Base-by-base conservation (phyloP, 176 grass and related monocot genomes). In the Aegilops bicornis region DNA sequence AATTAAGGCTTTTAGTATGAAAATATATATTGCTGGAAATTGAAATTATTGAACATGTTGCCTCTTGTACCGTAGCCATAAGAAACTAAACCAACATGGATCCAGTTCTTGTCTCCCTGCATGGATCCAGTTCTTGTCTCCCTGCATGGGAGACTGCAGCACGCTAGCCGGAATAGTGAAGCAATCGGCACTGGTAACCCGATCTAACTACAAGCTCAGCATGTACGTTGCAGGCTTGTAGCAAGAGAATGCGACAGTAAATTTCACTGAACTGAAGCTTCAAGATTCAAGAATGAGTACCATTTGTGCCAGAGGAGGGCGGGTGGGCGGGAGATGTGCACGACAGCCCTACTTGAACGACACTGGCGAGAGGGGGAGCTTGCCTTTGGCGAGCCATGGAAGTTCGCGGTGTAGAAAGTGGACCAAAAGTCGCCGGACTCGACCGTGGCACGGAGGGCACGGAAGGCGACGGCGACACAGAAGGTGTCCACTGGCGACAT, bases 391-490 rank as follows among this genome's bases (percentile, higher is more conserved):
- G 59, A 94, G 52, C 6, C 56, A 73, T 1, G 31, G 56, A 7
- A 58, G 56, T 42, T 94, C 77, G 15, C 7, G 20, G 4, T 92
- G 92, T 19, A 94, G 66, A 80, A 97, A 92, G 23, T 59, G 9
- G 76, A 17, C 94, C 89, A 94, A 64, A 89, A 88, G 76, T 32
- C 36, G 76, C 90, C 92, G 14, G 94, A 92, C 22, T 77, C 86
- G 3, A 87, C 85, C 1, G 91, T 84, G 27, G 78, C 14, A 22
- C 52, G 87, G 82, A 93, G 91, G 71, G 69, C 67, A 11, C 62
- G 31, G 4, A 78, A 96, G 30, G 88, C 87, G 2, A 78, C 78
- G 22, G 89, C 59, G 14, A 52, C 35, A 36, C 35, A 36, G 0
- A 36, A 36, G 35, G 35, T 5, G 35, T 6, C 35, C 35, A 4